A percentile compares a stretch with the other conserved stretches of the same genome.
These are phyloP conservation scores for Wickerhamiella shivajii DNA, from an alignment of 805 yeast species.

Conservation along the genomic window DNA sequence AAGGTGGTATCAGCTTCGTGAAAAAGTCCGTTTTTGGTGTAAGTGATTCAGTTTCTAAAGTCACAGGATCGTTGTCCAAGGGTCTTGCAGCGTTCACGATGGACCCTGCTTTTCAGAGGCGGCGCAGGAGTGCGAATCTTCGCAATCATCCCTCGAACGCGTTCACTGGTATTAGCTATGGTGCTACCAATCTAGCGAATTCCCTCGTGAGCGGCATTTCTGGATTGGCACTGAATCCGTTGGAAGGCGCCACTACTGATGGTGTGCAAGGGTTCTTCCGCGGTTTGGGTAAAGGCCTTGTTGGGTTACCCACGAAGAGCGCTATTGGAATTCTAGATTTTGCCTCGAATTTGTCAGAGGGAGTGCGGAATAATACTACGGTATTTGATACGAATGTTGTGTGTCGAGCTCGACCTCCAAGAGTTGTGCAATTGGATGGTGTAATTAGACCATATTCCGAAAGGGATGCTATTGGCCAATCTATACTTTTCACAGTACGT, in stretches of 20 bases:
- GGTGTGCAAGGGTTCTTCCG: slow-evolving; percentile 88
- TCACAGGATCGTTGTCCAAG: slow-evolving; percentile 88
- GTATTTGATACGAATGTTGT: slow-evolving; percentile 56
- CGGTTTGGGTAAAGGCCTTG: slow-evolving; percentile 88
- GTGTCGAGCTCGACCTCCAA: slow-evolving; percentile 68
- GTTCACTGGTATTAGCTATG: slow-evolving; percentile 64
- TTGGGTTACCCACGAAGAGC: slow-evolving; percentile 92
- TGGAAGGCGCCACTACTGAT: slow-evolving; percentile 73
- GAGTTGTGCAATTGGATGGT: slow-evolving; percentile 57
- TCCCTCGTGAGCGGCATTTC: slow-evolving; percentile 76
- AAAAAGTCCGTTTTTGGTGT: slow-evolving; percentile 91
- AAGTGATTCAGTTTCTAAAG: slow-evolving; percentile 82
- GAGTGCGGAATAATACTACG: slow-evolving; percentile 83
- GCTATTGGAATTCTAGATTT: slow-evolving; percentile 90
- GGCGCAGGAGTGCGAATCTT: slow-evolving; percentile 57
- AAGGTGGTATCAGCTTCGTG: slow-evolving; percentile 87
- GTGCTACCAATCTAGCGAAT: slow-evolving; percentile 79
- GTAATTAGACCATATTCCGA: slow-evolving; percentile 61
- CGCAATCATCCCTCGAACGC: slow-evolving; percentile 77
- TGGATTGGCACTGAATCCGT: slow-evolving; percentile 83
- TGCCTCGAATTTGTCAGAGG: slow-evolving; percentile 86
- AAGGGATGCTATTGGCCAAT: slow-evolving; percentile 88
- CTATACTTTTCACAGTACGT: slow-evolving; percentile 69
- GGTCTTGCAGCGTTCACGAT: slow-evolving; percentile 84
- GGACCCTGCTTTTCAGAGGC: slow-evolving; percentile 71